phyloP scores from a whole-genome alignment of 2,329 filamentous ascomycete species.

The Gnomoniopsis sp. region DNA sequence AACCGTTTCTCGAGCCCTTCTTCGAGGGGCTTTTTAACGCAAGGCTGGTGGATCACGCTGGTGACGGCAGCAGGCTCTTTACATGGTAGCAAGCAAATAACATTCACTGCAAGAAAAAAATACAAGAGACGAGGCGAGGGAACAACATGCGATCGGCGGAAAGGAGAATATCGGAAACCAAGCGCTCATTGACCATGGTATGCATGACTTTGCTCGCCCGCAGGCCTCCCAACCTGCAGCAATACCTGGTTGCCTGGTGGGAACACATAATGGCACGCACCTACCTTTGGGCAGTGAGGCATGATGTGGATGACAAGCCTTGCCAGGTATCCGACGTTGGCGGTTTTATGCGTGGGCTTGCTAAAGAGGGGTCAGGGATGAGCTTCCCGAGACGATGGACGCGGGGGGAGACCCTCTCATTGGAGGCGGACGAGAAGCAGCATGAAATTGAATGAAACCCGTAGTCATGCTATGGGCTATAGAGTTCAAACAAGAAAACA shows the following conservation, averaged over 20 bases:
- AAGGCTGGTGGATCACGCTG: not conserved
- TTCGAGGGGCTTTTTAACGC: not conserved
- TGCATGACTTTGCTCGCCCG: constrained; percentile 5
- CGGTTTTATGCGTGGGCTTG: constrained; percentile 9
- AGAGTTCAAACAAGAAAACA: not conserved
- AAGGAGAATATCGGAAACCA: not conserved
- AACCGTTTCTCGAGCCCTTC: not conserved
- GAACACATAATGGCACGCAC: not conserved
- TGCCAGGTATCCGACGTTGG: constrained; percentile 4
- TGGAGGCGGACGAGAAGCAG: not conserved
- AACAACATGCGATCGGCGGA: not conserved
- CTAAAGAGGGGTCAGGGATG: constrained; percentile 4
- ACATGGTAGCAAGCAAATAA: not conserved
- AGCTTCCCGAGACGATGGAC: constrained; percentile 8
- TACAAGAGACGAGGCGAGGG: constrained; percentile 1
- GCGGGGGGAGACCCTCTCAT: constrained; percentile 1
- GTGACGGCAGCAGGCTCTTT: constrained; percentile 1
- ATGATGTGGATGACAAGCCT: constrained; percentile 6
- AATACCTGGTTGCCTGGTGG: not conserved
- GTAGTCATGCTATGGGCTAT: not conserved
- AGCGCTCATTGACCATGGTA: constrained; percentile 1
- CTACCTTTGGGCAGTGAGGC: not conserved
- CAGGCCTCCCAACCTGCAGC: constrained; percentile 4
- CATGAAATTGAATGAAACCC: not conserved
- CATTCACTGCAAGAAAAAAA: not conserved